Conservation (phyloP, 192 early-diverging fungal genomes). For the Podochytrium sp. region DNA sequence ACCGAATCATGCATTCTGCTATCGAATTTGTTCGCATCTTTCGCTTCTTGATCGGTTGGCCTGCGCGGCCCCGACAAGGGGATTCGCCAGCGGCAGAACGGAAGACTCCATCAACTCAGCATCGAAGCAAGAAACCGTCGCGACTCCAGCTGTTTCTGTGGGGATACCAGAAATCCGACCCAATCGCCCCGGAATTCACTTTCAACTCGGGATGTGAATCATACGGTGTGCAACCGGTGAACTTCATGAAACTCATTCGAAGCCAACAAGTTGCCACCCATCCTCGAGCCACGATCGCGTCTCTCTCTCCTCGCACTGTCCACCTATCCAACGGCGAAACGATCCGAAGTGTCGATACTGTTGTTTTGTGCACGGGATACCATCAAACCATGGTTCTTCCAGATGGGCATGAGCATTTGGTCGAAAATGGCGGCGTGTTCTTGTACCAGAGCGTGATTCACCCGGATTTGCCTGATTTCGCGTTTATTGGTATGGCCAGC, state of each 20-base stretch:
- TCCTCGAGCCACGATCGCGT: not conserved
- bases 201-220: not conserved
- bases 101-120: not conserved
- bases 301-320: not conserved
- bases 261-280: not conserved
- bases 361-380: slow-evolving; percentile 8
- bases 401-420: not conserved
- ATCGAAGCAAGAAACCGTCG: no score
- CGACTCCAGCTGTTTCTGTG: not conserved
- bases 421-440: slow-evolving; percentile 2
- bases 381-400: slow-evolving; percentile 13
- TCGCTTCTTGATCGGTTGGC: not conserved
- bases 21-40: not conserved
- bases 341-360: slow-evolving; percentile 9
- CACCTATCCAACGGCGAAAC: not conserved
- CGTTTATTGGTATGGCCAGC: slow-evolving; percentile 6
- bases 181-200: not conserved
- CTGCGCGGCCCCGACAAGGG: no score
- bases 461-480: slow-evolving; percentile 4
- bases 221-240: not conserved
- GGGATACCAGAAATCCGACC: not conserved
- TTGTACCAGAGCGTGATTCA: slow-evolving; percentile 9
- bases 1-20: not conserved
- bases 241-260: not conserved
- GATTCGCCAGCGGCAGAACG: not conserved